Conservation (phyloP, 768 basidiomycete species). For the Pleurotus tuber-regium region DNA sequence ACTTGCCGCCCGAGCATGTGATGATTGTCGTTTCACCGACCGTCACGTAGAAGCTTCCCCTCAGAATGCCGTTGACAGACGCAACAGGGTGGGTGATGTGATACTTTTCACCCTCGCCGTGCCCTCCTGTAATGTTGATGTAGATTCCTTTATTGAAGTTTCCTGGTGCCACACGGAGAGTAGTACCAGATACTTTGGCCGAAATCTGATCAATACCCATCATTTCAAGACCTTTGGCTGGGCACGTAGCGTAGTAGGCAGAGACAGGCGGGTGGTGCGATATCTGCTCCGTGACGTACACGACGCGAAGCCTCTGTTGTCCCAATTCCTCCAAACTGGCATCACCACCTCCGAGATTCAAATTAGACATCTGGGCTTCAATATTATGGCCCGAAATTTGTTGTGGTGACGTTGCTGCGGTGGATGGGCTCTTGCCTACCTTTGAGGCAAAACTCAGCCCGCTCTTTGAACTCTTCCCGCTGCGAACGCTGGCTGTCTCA, state of each 20-base stretch:
- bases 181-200: conserved; percentile 88
- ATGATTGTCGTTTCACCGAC: conserved; percentile 77
- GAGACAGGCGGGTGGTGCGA: conserved; percentile 98
- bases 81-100: conserved; percentile 90
- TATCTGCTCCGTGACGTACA: conserved; percentile 89
- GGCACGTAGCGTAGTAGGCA: conserved; percentile 76
- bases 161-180: conserved; percentile 81
- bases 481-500: conserved; percentile 57
- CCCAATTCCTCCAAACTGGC: conserved; percentile 13
- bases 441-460: conserved; percentile 56
- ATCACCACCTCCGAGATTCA: conserved; percentile 46
- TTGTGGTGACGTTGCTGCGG: conserved; percentile 53
- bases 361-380: conserved; percentile 57
- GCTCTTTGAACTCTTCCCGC: conserved; percentile 64
- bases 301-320: conserved; percentile 46
- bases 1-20: conserved; percentile 72
- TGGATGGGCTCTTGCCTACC: conserved; percentile 45
- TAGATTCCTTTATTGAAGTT: conserved; percentile 87
- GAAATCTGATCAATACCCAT: conserved; percentile 90
- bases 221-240: conserved; percentile 67
- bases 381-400: conserved; percentile 38
- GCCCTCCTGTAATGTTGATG: conserved; percentile 70
- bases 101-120: conserved; percentile 77
- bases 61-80: conserved; percentile 85
- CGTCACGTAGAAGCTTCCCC: conserved; percentile 91